Evolutionary conservation across 2,329 filamentous ascomycete genomes (phyloP).

Genomic region (Neonectria ditissima): DNA sequence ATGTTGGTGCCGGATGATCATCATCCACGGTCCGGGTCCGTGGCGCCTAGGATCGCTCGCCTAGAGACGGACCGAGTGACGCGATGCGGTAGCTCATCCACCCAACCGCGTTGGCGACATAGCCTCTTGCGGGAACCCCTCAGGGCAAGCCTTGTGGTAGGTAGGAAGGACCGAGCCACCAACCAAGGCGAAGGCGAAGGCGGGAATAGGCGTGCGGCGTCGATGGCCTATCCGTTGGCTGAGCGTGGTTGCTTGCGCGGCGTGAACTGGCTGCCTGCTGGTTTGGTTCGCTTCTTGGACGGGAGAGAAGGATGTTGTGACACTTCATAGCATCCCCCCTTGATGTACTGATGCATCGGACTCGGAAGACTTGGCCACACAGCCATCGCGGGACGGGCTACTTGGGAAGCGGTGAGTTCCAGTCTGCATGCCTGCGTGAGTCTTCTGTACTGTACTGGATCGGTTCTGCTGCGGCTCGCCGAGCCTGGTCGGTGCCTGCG

Average conservation of each 20-base stretch:
- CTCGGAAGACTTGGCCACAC: not conserved
- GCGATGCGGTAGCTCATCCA: conserved; percentile 18
- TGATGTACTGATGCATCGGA: not conserved
- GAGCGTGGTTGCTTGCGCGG: not conserved
- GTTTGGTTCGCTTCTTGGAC: conserved; percentile 4
- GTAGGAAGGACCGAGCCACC: not conserved
- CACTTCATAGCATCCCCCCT: not conserved
- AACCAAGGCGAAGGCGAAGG: not conserved
- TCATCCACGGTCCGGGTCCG: conserved; percentile 40
- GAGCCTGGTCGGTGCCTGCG: conserved; percentile 1
- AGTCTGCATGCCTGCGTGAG: not conserved
- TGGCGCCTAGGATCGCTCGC: conserved; percentile 29
- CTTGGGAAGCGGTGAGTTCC: conserved; percentile 1
- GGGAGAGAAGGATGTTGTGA: not conserved
- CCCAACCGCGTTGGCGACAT: not conserved
- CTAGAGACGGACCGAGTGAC: conserved; percentile 24
- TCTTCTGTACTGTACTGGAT: conserved; percentile 1
- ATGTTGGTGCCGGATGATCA: conserved; percentile 24
- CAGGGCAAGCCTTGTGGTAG: not conserved
- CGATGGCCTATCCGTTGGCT: conserved; percentile 2
- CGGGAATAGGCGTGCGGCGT: not conserved
- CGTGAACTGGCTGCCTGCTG: conserved; percentile 12
- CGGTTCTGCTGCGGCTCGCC: not conserved
- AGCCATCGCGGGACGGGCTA: not conserved
- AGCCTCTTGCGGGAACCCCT: conserved; percentile 8